These are phyloP conservation scores for Beauveria bassiana DNA, from an alignment of 2,329 filamentous ascomycete species.

Conservation along the genomic window DNA sequence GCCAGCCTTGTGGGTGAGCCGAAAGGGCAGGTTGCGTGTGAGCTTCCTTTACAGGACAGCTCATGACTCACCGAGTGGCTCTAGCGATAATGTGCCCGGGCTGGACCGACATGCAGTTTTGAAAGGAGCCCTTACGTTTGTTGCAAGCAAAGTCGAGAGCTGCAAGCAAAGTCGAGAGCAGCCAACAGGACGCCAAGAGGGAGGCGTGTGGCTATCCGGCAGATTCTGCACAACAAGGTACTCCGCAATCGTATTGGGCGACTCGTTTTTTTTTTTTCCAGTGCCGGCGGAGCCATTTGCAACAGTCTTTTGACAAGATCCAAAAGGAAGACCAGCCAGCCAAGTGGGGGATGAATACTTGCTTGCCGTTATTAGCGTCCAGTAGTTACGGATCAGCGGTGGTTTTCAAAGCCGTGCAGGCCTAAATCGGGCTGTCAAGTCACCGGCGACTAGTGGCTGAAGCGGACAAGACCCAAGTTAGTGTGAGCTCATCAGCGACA, in stretches of 20 bases:
- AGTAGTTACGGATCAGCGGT: neutral
- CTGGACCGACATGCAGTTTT: constrained; percentile 1
- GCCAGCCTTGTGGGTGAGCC: neutral
- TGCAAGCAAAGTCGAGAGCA: neutral
- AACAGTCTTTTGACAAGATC: neutral
- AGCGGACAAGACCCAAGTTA: constrained; percentile 5
- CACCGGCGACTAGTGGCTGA: constrained; percentile 9
- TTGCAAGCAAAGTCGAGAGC: neutral
- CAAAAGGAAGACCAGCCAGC: neutral
- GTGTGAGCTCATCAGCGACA: neutral
- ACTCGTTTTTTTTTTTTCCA: neutral
- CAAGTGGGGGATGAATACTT: neutral
- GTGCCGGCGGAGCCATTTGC: neutral
- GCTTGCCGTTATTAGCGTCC: neutral
- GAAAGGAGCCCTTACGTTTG: neutral
- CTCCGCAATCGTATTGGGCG: neutral
- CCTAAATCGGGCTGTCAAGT: constrained; percentile 9
- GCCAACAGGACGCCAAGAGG: neutral
- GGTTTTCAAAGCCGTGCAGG: neutral
- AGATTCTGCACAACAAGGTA: neutral
- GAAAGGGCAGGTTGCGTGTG: neutral
- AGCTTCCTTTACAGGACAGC: neutral
- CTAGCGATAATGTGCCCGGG: neutral
- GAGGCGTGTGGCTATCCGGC: neutral
- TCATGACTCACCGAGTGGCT: constrained; percentile 8